These are phyloP conservation scores for Pythium apleroticum DNA, from an alignment of 352 stramenopile species.

Conservation along the genomic window DNA sequence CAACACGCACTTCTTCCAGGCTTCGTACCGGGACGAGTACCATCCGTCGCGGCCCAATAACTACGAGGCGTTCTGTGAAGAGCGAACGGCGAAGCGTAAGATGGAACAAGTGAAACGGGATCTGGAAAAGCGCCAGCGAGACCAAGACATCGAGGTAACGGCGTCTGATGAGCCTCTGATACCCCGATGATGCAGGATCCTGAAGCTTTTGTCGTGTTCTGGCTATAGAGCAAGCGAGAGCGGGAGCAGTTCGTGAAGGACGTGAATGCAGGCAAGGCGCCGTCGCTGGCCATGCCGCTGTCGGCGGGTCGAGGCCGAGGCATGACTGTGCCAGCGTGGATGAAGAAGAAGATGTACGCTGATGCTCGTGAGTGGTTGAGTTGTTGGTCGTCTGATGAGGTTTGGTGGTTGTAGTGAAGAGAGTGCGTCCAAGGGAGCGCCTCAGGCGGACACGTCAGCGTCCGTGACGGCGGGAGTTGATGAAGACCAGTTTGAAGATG, in stretches of 20 bases:
- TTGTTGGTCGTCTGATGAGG: background rate
- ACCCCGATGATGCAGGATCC: background rate
- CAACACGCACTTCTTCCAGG: conserved; percentile 61
- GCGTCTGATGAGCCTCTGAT: background rate
- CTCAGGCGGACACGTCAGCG: background rate
- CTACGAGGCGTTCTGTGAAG: conserved; percentile 87
- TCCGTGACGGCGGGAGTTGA: conserved; percentile 9
- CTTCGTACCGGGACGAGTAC: conserved; percentile 84
- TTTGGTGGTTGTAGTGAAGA: conserved; percentile 48
- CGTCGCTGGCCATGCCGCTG: conserved; percentile 42
- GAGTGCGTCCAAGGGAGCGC: conserved; percentile 31
- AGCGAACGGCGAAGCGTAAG: conserved; percentile 70
- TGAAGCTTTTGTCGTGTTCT: background rate
- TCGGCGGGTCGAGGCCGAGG: conserved; percentile 77
- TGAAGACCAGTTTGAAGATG: conserved; percentile 60
- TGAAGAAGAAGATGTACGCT: conserved; percentile 88
- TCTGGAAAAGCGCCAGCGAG: conserved; percentile 69
- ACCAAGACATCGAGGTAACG: conserved; percentile 66
- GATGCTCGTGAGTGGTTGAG: background rate
- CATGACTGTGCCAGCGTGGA: conserved; percentile 92
- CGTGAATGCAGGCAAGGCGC: conserved; percentile 63
- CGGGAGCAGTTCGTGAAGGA: conserved; percentile 69
- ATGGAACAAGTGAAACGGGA: conserved; percentile 82
- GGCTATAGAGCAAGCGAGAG: conserved; percentile 56
- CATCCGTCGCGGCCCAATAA: conserved; percentile 86